Evolutionary conservation across 176 grass and related monocot genomes (phyloP).

Genomic region (Rhynchospora breviuscula): DNA sequence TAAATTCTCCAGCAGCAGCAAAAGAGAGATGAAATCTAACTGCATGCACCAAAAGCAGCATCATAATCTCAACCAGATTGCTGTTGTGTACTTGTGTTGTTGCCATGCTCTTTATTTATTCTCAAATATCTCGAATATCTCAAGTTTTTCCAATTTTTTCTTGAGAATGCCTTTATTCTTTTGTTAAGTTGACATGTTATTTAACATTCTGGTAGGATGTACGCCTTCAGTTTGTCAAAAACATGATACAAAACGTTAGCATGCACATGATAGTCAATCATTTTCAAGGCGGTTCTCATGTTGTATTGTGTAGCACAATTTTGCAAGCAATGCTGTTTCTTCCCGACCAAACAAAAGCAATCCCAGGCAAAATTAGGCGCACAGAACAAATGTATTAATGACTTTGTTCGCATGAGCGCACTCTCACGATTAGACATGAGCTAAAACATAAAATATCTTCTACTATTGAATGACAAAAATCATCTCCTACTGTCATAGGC

Average conservation of each 20-base stretch:
- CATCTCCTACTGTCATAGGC: not conserved
- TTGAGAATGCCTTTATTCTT: conserved; percentile 2
- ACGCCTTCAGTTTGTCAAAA: not conserved
- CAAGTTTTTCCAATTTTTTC: not conserved
- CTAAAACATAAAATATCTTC: not conserved
- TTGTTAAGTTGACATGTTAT: not conserved
- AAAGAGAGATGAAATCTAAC: not conserved
- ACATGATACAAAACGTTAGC: not conserved
- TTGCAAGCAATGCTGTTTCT: not conserved
- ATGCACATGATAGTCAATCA: not conserved
- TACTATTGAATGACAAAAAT: conserved; percentile 11
- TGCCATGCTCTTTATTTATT: not conserved
- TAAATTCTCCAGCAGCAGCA: not conserved
- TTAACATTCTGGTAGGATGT: not conserved
- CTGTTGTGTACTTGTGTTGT: not conserved
- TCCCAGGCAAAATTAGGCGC: not conserved
- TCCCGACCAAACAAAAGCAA: not conserved
- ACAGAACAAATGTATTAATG: not conserved
- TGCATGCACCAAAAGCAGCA: not conserved
- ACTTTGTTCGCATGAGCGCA: not conserved
- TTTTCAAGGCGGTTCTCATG: not conserved
- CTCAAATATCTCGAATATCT: too few relatives aligned
- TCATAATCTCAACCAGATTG: conserved; percentile 14
- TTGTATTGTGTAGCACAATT: not conserved
- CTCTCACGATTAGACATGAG: not conserved